phyloP scores from a whole-genome alignment of 225 moss, liverwort and hornwort species.

The Rhytidiadelphus loreus region DNA sequence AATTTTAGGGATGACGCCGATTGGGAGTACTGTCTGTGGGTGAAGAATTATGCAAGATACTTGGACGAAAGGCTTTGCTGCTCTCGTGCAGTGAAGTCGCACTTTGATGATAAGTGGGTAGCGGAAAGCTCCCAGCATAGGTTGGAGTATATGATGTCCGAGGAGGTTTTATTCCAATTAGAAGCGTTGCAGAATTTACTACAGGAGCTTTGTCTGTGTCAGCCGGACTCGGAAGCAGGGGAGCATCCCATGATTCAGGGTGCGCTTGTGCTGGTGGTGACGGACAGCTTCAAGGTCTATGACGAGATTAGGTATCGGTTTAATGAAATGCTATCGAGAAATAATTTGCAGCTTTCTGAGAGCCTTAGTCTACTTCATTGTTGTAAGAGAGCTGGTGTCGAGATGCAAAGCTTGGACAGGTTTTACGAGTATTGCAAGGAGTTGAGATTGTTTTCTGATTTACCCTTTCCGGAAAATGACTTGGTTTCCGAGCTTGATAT shows the following conservation, averaged over 20 bases:
- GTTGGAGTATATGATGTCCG: conserved; percentile 20
- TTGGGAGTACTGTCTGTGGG: conserved; percentile 30
- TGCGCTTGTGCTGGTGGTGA: conserved; percentile 36
- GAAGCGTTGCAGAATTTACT: conserved; percentile 29
- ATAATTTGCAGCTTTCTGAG: conserved; percentile 13
- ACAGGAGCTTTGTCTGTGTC: conserved; percentile 23
- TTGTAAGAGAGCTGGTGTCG: conserved; percentile 20
- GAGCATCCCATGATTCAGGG: conserved; percentile 29
- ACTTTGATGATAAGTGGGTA: conserved; percentile 25
- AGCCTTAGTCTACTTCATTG: conserved; percentile 21
- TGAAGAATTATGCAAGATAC: conserved; percentile 29
- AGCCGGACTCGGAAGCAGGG: conserved; percentile 13
- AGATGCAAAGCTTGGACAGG: conserved; percentile 18
- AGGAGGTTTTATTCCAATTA: conserved; percentile 23
- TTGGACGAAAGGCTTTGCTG: conserved; percentile 41
- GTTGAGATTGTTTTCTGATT: conserved; percentile 20
- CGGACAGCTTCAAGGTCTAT: conserved; percentile 33
- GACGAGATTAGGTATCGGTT: conserved; percentile 33
- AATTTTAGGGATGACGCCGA: conserved; percentile 4
- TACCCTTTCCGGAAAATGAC: not conserved
- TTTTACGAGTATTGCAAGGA: conserved; percentile 31
- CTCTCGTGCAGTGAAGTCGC: conserved; percentile 16
- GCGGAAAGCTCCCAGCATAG: not conserved
- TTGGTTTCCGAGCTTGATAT: conserved; percentile 21
- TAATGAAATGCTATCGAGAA: conserved; percentile 23